Evolutionary conservation across 2,329 filamentous ascomycete species (phyloP), one percentile per base, ranked within the genome.

Genomic region (Bisporella sp.): DNA sequence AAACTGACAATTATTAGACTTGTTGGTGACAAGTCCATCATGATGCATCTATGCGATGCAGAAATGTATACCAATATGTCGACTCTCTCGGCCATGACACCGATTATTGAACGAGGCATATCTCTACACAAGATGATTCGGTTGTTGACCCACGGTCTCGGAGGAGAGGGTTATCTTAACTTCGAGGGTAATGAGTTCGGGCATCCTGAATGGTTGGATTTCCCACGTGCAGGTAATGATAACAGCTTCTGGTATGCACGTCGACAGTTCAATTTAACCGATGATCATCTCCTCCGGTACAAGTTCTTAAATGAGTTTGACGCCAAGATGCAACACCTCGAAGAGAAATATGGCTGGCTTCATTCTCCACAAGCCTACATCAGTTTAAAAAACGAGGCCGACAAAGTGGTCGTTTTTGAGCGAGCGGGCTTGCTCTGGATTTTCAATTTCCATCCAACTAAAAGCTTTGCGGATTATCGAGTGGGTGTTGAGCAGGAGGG

Each of bases 1-100:
- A 44, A 43, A 35, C 59, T 65, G 57, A 68, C 50, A 45, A n/a
- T 39, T n/a, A 39, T 2, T 60, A 95, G 89, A 3, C 79, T 99
- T 44, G 93, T 99, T 33, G 93, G 93, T 41, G 93, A 99, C 73
- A 99, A 99, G 71, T 87, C 89, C 0, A 75, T 99, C 43, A 89
- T 99, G 77, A 95, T 99, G 86, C 95, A 95, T 79, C 85, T 99
- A 45, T 96, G 91, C 68, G 93, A 99, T 67, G 91, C 92, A 13
- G 84, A 99, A 67, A 81, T 99, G 76, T 99, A 99, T 73, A 96
- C 92, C 30, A 85, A 99, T 74, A 99, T 99, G 93, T 97, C 93
- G 1, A 77, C 73, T 0, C 71, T 97, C 29, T 84, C 85, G 0
- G 83, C 87, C n/a, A 73, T 96, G 58, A 99, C 93, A 0, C 82